Base-by-base conservation (phyloP, 2,329 filamentous ascomycete genomes). In the Alternaria ventricosa region DNA sequence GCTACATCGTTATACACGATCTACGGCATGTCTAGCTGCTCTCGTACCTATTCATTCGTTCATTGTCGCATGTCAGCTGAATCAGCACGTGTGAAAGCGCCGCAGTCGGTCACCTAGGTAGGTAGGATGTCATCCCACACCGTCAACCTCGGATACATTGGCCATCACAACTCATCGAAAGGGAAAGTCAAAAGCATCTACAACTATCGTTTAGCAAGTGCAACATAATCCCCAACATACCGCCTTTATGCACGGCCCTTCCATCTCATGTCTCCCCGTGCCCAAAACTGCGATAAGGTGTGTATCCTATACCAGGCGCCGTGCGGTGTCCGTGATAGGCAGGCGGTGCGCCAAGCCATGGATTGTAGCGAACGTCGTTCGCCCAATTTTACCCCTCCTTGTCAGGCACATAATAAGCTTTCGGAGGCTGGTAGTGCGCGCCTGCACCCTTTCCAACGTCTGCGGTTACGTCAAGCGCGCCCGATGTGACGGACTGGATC, bases 281-380 rank as follows among this genome's bases (percentile, higher is more conserved):
- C 55, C 41, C 15, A 9, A 28, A 25, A 9, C 55, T 57, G 33
- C 55, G 55, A 49, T 50, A 41, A 57, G 28, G 55, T 45, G 55
- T 49, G 55, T 51, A 41, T 43, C 55, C 28, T 13, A 18, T 57
- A 51, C 45, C 30, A 13, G 50, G 22, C 27, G 28, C 3, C 10
- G 11, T 25, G 43, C 22, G 55, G 33, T 30, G 54, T 47, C 59
- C 59, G 36, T 41, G 47, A 57, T 44, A 44, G 59, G 59, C 46
- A 59, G 50, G 49, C 47, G 23, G 18, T 4, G 10, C 27, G 36
- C 59, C 55, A 56, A 62, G 59, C 63, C 55, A 55, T 65, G 13
- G 63, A 65, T 65, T 65, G 55, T 58, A 58, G 54, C 55, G 59
- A 65, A 65, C 63, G 63, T 58, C 59, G 63, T 65, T 65, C 61